Evolutionary conservation across 495 filamentous ascomycete species (phyloP).

Genomic region (Aspergillus egyptiacus): DNA sequence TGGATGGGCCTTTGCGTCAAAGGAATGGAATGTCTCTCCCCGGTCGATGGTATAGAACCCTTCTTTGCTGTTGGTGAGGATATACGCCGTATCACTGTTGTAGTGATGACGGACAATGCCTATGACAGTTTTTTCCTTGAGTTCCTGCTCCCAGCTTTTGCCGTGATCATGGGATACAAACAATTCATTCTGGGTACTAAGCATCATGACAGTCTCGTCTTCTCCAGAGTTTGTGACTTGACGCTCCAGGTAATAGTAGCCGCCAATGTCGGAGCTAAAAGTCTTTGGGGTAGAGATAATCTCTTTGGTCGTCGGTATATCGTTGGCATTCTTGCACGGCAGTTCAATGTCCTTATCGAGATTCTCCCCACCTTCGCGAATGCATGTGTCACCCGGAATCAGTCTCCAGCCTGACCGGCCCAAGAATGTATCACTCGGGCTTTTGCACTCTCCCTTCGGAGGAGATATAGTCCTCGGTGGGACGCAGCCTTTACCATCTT

Average conservation of each 20-base stretch:
- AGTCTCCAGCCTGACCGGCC: constrained; percentile 85
- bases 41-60: constrained; percentile 76
- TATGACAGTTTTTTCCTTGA: constrained; percentile 68
- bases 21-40: constrained; percentile 58
- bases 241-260: constrained; percentile 80
- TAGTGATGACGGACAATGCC: constrained; percentile 69
- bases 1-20: constrained; percentile 50
- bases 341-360: constrained; percentile 42
- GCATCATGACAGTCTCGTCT: constrained; percentile 83
- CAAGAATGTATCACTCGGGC: constrained; percentile 61
- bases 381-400: constrained; percentile 87
- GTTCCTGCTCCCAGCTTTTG: constrained; percentile 40
- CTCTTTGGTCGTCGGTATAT: constrained; percentile 51
- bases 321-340: constrained; percentile 45
- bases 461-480: constrained; percentile 45
- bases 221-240: constrained; percentile 53
- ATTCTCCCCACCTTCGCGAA: constrained; percentile 45
- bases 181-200: constrained; percentile 57
- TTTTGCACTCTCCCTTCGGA: constrained; percentile 60
- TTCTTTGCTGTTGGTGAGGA: constrained; percentile 62
- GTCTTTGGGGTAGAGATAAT: constrained; percentile 48
- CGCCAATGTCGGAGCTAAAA: constrained; percentile 53
- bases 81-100: constrained; percentile 76
- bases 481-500: constrained; percentile 60
- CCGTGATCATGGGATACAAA: constrained; percentile 78